These are phyloP conservation scores for Trichocomaceae sp. DNA, from an alignment of 2,329 filamentous ascomycete species.

Conservation along the genomic window DNA sequence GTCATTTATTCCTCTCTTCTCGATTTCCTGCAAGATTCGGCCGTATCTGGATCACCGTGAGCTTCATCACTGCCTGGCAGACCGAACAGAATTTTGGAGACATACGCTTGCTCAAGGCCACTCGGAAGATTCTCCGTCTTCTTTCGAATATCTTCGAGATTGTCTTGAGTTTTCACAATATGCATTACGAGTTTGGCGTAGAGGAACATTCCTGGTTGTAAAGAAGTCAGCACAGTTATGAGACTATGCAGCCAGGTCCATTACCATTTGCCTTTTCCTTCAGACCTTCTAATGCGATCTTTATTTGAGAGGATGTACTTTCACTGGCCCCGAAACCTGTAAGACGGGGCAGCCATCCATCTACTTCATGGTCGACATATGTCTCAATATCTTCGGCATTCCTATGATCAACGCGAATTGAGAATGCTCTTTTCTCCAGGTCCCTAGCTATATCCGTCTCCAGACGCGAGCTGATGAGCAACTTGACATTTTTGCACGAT, in stretches of 20 bases:
- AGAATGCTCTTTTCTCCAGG: conserved; percentile 1
- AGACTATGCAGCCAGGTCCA: conserved; percentile 1
- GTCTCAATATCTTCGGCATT: conserved; percentile 1
- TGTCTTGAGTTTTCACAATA: conserved; percentile 2
- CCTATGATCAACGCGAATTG: conserved; percentile 1
- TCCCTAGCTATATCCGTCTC: conserved; percentile 1
- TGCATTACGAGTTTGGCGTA: conserved; percentile 2
- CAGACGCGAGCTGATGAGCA: neutral
- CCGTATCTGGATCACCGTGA: conserved; percentile 1
- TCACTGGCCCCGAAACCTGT: conserved; percentile 1
- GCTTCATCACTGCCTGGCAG: neutral
- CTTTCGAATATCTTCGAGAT: conserved; percentile 3
- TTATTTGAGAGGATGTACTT: conserved; percentile 3
- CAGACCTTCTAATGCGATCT: neutral
- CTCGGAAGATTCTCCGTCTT: conserved; percentile 1
- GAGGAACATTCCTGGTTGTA: conserved; percentile 2
- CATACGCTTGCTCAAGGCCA: conserved; percentile 1
- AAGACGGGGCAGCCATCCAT: conserved; percentile 1
- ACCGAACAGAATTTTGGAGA: conserved; percentile 1
- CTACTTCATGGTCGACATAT: conserved; percentile 4
- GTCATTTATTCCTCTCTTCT: conserved; percentile 2
- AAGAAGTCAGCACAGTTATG: conserved; percentile 1
- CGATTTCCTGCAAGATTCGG: conserved; percentile 1
- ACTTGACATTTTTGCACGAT: conserved; percentile 2
- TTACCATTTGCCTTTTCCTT: conserved; percentile 2